Conservation (phyloP, 352 stramenopile genomes). For the Phytophthora citricola region DNA sequence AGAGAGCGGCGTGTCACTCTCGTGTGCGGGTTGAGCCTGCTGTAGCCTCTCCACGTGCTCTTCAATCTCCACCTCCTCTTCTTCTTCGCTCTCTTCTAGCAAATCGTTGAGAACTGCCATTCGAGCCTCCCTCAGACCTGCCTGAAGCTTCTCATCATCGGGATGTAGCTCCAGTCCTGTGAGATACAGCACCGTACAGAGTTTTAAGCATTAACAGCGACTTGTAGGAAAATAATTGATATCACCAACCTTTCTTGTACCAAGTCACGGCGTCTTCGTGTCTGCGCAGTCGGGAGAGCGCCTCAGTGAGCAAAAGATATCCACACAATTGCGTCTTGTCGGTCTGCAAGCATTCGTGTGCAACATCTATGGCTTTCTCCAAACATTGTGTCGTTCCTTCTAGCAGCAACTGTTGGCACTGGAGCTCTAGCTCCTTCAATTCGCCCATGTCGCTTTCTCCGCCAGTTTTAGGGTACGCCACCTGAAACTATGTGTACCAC, state of each 20-base stretch:
- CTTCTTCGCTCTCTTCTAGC: conserved; percentile 43
- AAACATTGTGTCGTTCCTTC: conserved; percentile 22
- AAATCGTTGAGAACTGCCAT: conserved; percentile 62
- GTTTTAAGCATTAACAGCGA: not conserved
- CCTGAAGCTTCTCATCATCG: conserved; percentile 45
- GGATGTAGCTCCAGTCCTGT: conserved; percentile 59
- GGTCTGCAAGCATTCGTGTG: conserved; percentile 32
- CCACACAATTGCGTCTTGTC: conserved; percentile 29
- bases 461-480: not conserved
- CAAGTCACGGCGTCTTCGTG: conserved; percentile 49
- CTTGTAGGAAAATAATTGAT: not conserved
- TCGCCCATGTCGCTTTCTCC: not conserved
- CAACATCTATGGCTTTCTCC: conserved; percentile 39
- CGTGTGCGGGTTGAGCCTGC: not conserved
- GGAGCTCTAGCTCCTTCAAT: conserved; percentile 10
- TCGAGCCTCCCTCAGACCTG: conserved; percentile 53
- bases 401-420: conserved; percentile 42
- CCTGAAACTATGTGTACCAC: not conserved
- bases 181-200: not conserved
- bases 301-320: conserved; percentile 48
- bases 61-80: conserved; percentile 23
- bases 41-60: conserved; percentile 3
- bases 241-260: conserved; percentile 54
- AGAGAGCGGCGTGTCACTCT: conserved; percentile 9
- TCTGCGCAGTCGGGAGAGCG: conserved; percentile 41